Percentiles rank a stretch among this genome's conserved stretches.
Conservation (phyloP, 2,329 filamentous ascomycete species). For the Diaporthe sp. region DNA sequence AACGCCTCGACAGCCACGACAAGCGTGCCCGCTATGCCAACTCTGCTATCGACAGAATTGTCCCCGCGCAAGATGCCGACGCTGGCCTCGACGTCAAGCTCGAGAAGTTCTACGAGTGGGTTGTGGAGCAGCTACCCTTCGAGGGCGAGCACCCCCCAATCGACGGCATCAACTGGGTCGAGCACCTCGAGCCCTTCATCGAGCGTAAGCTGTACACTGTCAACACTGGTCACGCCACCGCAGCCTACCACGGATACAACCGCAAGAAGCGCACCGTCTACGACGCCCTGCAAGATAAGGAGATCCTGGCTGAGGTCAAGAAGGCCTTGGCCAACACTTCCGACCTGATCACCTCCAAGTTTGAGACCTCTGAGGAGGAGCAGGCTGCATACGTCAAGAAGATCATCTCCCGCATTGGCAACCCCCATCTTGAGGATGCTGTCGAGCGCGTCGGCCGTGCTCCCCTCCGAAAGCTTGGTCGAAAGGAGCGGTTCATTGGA, state of each 20-base stretch:
- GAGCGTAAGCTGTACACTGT: slow-evolving; percentile 99
- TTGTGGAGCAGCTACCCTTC: slow-evolving; percentile 91
- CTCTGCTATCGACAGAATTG: slow-evolving; percentile 98
- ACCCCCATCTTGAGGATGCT: slow-evolving; percentile 91
- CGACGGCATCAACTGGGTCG: slow-evolving; percentile 92
- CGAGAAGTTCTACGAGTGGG: slow-evolving; percentile 99
- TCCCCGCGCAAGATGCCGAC: slow-evolving; percentile 86
- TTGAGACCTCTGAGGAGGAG: slow-evolving; percentile 80
- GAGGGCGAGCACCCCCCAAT: slow-evolving; percentile 80
- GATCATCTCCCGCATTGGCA: slow-evolving; percentile 93
- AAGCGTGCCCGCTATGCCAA: slow-evolving; percentile 92
- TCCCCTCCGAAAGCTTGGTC: slow-evolving; percentile 91
- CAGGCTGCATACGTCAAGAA: slow-evolving; percentile 91
- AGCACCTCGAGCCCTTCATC: slow-evolving; percentile 93
- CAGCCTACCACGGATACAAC: slow-evolving; percentile 94
- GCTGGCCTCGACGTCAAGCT: slow-evolving; percentile 92
- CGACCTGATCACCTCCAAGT: slow-evolving; percentile 87
- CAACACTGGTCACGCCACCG: slow-evolving; percentile 97
- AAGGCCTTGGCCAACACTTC: slow-evolving; percentile 89
- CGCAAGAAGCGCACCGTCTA: slow-evolving; percentile 89
- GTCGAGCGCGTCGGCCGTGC: slow-evolving; percentile 97
- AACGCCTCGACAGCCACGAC: slow-evolving; percentile 77
- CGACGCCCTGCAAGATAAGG: slow-evolving; percentile 85
- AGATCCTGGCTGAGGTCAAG: slow-evolving; percentile 85
- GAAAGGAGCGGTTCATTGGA: slow-evolving; percentile 96